These are phyloP conservation scores for Fusarium sp. DNA, from an alignment of 2,329 filamentous ascomycete genomes.

Conservation along the genomic window DNA sequence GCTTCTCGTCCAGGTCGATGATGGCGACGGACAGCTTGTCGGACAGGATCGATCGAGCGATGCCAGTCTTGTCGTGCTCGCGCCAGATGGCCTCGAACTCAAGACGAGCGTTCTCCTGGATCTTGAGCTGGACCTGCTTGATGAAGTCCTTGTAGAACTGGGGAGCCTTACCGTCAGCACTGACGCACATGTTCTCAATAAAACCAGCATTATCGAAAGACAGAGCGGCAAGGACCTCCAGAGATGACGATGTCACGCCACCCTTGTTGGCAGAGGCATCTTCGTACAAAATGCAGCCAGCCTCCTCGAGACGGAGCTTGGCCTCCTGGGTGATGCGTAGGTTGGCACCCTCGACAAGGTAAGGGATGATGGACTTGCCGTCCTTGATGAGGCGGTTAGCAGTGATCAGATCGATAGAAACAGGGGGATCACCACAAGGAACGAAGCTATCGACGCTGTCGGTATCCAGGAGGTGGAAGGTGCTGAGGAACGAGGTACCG, in stretches of 20 bases:
- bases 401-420: conserved; percentile 92
- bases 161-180: conserved; percentile 76
- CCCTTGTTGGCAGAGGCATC: conserved; percentile 99
- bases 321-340: conserved; percentile 99
- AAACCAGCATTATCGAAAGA: conserved; percentile 93
- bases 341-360: conserved; percentile 98
- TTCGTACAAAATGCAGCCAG: conserved; percentile 95
- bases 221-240: conserved; percentile 93
- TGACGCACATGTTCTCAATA: conserved; percentile 92
- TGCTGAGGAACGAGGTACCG: conserved; percentile 96
- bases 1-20: conserved; percentile 92
- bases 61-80: conserved; percentile 85
- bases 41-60: conserved; percentile 83
- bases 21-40: conserved; percentile 93
- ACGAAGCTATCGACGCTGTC: conserved; percentile 89
- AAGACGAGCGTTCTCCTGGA: conserved; percentile 90
- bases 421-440: conserved; percentile 93
- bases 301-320: conserved; percentile 92
- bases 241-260: conserved; percentile 95
- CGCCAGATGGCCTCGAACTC: conserved; percentile 99
- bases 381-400: conserved; percentile 90
- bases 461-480: conserved; percentile 89
- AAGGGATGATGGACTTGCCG: conserved; percentile 88
- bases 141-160: conserved; percentile 96
- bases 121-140: conserved; percentile 88